Evolutionary conservation across 257 asterid genomes (phyloP).

Genomic region (Cordia subcordata): DNA sequence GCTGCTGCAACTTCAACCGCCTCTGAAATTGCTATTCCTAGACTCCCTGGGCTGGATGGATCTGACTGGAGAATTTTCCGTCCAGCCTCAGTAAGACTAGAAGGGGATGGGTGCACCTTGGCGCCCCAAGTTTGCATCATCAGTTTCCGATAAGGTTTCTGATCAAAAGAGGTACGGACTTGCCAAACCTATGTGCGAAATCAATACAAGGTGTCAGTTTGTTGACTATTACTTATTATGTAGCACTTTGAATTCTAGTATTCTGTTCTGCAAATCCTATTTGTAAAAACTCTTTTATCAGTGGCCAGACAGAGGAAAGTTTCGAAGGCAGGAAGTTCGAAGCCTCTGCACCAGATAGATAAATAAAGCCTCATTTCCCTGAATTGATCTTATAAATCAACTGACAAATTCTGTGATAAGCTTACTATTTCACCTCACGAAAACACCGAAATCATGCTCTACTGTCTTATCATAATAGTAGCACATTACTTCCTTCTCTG

Average conservation of each 20-base stretch:
- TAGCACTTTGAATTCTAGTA: too few species aligned
- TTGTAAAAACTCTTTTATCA: too few species aligned
- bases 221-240: neutral
- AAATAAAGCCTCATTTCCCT: too few species aligned
- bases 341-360: too few species aligned
- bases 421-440: too few species aligned
- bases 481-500: too few species aligned
- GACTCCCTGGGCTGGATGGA: slow-evolving; percentile 81
- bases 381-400: too few species aligned
- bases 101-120: slow-evolving; percentile 93
- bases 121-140: slow-evolving; percentile 99
- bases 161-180: slow-evolving; percentile 87
- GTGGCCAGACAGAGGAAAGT: too few species aligned
- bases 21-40: slow-evolving; percentile 94
- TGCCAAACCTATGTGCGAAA: slow-evolving; percentile 70
- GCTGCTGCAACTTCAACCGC: slow-evolving; percentile 85
- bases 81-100: slow-evolving; percentile 65
- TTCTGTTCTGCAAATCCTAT: neutral
- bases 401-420: too few species aligned
- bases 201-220: neutral
- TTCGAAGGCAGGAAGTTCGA: too few species aligned
- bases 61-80: slow-evolving; percentile 49
- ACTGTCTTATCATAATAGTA: too few species aligned
- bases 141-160: slow-evolving; percentile 85
- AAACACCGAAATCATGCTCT: too few species aligned